Base-by-base conservation (phyloP, 805 yeast genomes). In the Diddensiella caesifluorescens region DNA sequence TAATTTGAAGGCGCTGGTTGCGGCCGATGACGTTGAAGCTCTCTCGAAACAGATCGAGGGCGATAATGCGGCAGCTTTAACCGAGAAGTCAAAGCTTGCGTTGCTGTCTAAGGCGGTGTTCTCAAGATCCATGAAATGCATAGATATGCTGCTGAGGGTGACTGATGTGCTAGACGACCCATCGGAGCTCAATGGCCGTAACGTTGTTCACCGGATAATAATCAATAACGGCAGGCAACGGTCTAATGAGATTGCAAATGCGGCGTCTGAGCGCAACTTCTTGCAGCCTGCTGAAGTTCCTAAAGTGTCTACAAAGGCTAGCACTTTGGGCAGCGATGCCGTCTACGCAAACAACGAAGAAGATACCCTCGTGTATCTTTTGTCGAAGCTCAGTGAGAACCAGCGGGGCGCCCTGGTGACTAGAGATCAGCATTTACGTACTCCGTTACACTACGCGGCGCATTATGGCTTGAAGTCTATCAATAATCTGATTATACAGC, bases 381-480 rank as follows among this genome's bases (percentile, higher is more conserved):
- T 88, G 41, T 65, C 70, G 12, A 69, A 71, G 35, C 60, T 87
- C 16, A 78, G 77, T 1, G 69, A 71, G 1, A 73, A 71, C 48
- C 65, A 77, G 46, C 71, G 79, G 46, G 64, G 70, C 19, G 71
- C 74, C 2, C 65, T 89, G 18, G 63, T 80, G 35, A 80, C 82
- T 39, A 75, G 73, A 33, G 97, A 89, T 59, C 79, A 75, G 45
- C 84, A 86, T 57, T 71, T 70, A 47, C 73, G 96, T 46, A 83
- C 95, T 0, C 95, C 97, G 0, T 66, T 90, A 42, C 97, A 90
- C 63, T 89, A 89, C 60, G 80, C 95, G 15, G 80, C 92, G 2
- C 92, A 86, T 53, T 87, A 79, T 59, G 97, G 97, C 0, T 68
- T 89, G 42, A 76, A 74, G 44, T 76, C 74, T 39, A 77, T 81